Evolutionary conservation across 1,139 yeast genomes (phyloP).

Genomic region (Lodderomyces jiufengensis): DNA sequence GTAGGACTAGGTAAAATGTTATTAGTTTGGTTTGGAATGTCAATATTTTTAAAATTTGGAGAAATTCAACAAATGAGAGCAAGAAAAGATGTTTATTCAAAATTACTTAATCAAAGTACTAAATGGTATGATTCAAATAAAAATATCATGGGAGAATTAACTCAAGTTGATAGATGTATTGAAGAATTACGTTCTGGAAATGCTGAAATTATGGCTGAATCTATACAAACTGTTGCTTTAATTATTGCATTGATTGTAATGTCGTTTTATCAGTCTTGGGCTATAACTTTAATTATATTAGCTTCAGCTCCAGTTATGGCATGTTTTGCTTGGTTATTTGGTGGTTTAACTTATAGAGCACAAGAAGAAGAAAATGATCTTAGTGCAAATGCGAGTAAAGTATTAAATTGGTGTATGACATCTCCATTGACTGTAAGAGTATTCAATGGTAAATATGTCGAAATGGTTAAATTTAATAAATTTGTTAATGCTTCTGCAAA

Average conservation of each 20-base stretch:
- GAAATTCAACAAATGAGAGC: conserved; percentile 65
- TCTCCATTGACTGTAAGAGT: conserved; percentile 60
- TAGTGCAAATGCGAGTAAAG: conserved; percentile 55
- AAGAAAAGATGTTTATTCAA: conserved; percentile 39
- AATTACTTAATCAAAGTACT: conserved; percentile 22
- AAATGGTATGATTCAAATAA: conserved; percentile 59
- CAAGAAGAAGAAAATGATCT: conserved; percentile 56
- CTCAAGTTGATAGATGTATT: conserved; percentile 68
- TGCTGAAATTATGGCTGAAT: conserved; percentile 62
- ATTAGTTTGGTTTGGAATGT: conserved; percentile 53
- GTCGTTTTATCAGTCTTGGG: conserved; percentile 80
- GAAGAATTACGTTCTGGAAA: conserved; percentile 74
- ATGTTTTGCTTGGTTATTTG: conserved; percentile 45
- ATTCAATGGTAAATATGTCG: conserved; percentile 55
- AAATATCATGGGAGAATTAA: conserved; percentile 57
- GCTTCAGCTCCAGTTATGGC: conserved; percentile 70
- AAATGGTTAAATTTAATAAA: conserved; percentile 41
- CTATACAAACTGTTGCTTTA: conserved; percentile 50
- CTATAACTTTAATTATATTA: conserved; percentile 69
- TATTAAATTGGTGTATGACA: conserved; percentile 67
- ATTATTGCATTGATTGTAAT: conserved; percentile 57
- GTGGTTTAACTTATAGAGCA: conserved; percentile 46
- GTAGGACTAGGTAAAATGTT: conserved; percentile 55
- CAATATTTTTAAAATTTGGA: conserved; percentile 68
- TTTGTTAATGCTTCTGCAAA: conserved; percentile 42